Percentiles rank a stretch among this genome's conserved stretches.
These are phyloP conservation scores for Aspergillus quadricinctus DNA, from an alignment of 2,329 filamentous ascomycete species.

Conservation along the genomic window DNA sequence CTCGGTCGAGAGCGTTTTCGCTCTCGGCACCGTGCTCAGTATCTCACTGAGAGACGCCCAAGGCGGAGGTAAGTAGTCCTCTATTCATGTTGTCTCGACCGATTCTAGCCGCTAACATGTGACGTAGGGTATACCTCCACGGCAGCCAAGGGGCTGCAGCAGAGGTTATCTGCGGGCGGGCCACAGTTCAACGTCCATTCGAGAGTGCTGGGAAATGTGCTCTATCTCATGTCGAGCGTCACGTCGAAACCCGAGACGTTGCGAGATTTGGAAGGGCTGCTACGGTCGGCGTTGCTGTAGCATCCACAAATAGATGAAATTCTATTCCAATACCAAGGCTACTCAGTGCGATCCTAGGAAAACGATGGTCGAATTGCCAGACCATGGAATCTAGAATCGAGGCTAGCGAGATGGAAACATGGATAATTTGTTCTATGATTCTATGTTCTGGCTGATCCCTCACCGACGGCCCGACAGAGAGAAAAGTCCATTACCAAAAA, in stretches of 20 bases:
- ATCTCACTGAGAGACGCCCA: slow-evolving; percentile 53
- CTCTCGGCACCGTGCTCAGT: slow-evolving; percentile 69
- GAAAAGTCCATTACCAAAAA: not conserved
- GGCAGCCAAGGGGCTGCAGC: slow-evolving; percentile 51
- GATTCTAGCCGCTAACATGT: slow-evolving; percentile 12
- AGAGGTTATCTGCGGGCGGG: slow-evolving; percentile 41
- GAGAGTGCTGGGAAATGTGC: slow-evolving; percentile 56
- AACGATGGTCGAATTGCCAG: not conserved
- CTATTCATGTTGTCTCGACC: not conserved
- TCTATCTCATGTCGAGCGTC: slow-evolving; percentile 58
- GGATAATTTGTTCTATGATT: too few relatives aligned
- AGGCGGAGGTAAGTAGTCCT: slow-evolving; percentile 39
- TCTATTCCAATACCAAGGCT: too few relatives aligned
- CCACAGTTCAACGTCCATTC: slow-evolving; percentile 51
- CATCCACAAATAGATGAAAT: too few relatives aligned
- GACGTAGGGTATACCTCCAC: slow-evolving; percentile 53
- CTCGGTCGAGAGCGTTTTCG: slow-evolving; percentile 62
- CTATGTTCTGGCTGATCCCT: not conserved
- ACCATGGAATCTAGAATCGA: not conserved
- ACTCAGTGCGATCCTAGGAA: not conserved
- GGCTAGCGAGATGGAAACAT: too few relatives aligned
- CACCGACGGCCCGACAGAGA: not conserved
- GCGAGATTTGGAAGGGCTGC: slow-evolving; percentile 36
- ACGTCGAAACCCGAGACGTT: slow-evolving; percentile 45
- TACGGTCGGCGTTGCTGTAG: slow-evolving; percentile 34